phyloP scores from a whole-genome alignment of 2,329 filamentous ascomycete species.

The Zymoseptoria crescenta region DNA sequence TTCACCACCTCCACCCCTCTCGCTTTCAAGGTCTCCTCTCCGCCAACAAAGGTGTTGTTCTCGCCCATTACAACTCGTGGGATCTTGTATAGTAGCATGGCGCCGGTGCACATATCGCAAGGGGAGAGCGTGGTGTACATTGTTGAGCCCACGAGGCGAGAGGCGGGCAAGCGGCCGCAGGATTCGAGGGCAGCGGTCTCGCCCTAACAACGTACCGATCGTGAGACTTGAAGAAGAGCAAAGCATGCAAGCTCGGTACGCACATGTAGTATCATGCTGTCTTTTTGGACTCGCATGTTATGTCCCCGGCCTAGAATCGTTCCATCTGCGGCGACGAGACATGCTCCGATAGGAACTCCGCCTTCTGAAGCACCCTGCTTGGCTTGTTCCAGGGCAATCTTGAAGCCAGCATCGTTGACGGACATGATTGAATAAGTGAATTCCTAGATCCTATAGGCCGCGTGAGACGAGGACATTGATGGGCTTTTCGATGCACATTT shows the following conservation, averaged over 20 bases:
- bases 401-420: slow-evolving; percentile 44
- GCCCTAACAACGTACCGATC: slow-evolving; percentile 41
- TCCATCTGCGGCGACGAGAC: slow-evolving; percentile 60
- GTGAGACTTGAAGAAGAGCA: not conserved
- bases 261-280: slow-evolving; percentile 64
- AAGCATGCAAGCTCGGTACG: slow-evolving; percentile 8
- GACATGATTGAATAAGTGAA: slow-evolving; percentile 16
- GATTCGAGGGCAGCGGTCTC: slow-evolving; percentile 71
- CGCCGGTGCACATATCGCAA: slow-evolving; percentile 76
- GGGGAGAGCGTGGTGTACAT: slow-evolving; percentile 78
- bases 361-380: slow-evolving; percentile 48
- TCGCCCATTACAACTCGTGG: slow-evolving; percentile 68
- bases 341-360: slow-evolving; percentile 51
- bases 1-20: slow-evolving; percentile 68
- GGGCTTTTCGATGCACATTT: not conserved
- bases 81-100: slow-evolving; percentile 68
- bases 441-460: not conserved
- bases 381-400: slow-evolving; percentile 51
- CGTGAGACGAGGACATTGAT: slow-evolving; percentile 6
- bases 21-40: slow-evolving; percentile 60
- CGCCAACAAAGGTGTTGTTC: slow-evolving; percentile 66
- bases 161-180: slow-evolving; percentile 62
- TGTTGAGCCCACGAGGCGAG: slow-evolving; percentile 62
- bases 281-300: slow-evolving; percentile 67
- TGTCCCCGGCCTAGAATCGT: slow-evolving; percentile 63